Base-by-base conservation (phyloP, 1,284 basidiomycete genomes). In the Pseudozyma pruni region DNA sequence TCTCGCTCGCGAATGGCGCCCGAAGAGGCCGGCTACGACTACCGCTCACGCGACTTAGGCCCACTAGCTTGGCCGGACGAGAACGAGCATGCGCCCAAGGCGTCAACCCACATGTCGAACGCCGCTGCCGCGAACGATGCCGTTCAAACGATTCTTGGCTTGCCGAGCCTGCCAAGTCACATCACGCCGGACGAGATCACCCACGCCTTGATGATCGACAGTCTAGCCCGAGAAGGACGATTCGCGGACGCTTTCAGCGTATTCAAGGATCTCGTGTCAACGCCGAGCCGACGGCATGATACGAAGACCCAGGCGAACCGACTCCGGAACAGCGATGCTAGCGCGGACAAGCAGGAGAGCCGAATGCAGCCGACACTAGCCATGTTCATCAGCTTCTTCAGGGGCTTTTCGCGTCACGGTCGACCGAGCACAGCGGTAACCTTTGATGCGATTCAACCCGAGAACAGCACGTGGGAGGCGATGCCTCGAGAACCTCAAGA, bases 321-420 rank as follows among this genome's bases (percentile, higher is more conserved):
- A 8, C 17, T 17, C 34, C 19, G 17, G 27, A 17, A 1, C 3
- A 16, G 3, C 8, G 37, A 46, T 14, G 29, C 22, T 16, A 19
- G 19, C 8, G 32, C 16, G 37, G 20, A 22, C 17, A 2, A 22
- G 27, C 42, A 55, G 14, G 56, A 55, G 10, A 42, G 19, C 14
- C 50, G 33, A 39, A 64, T 63, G 58, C 55, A 48, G 14, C 49
- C 69, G 1, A 56, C 53, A 13, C 27, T 66, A 23, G 49, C 44
- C 29, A 61, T 72, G 38, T 72, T 60, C 29, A 44, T 47, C 46
- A 64, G 60, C 46, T 61, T 72, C 43, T 72, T 72, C 37, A 49
- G 52, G 16, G 64, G 60, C 22, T 72, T 59, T 27, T 43, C 60
- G n/a, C 43, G 49, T 4, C 39, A 60, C 25, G 63, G 64, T 0